Evolutionary conservation across 2,329 filamentous ascomycete species (phyloP).

Genomic region (Sclerotinia trifoliorum): DNA sequence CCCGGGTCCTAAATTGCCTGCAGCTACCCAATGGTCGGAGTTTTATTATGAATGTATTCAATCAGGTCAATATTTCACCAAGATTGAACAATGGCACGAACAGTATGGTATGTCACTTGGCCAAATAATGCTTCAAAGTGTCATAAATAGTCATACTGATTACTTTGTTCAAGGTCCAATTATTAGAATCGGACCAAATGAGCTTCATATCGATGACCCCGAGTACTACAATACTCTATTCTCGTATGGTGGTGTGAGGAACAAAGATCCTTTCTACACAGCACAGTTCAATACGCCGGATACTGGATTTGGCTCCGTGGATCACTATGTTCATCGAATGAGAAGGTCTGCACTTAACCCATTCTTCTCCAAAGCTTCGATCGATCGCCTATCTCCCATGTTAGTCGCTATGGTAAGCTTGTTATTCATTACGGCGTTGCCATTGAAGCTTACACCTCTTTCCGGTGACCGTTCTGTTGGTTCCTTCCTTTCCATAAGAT

Average conservation of each 20-base stretch:
- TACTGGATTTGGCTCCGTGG: slow-evolving; percentile 29
- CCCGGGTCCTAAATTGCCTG: slow-evolving; percentile 21
- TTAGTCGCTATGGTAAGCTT: slow-evolving; percentile 25
- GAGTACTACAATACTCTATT: slow-evolving; percentile 33
- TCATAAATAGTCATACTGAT: background rate
- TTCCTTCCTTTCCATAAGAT: no score
- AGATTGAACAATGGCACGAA: slow-evolving; percentile 15
- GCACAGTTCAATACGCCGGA: slow-evolving; percentile 20
- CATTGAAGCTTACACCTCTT: background rate
- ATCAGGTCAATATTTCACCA: slow-evolving; percentile 11
- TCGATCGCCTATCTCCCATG: slow-evolving; percentile 30
- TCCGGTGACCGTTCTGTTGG: background rate
- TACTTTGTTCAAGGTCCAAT: slow-evolving; percentile 24
- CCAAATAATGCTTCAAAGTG: background rate
- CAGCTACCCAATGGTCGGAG: slow-evolving; percentile 12
- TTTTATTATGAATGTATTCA: slow-evolving; percentile 14
- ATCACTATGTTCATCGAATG: slow-evolving; percentile 31
- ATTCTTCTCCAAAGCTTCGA: slow-evolving; percentile 32
- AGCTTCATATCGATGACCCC: slow-evolving; percentile 26
- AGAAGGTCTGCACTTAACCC: slow-evolving; percentile 32
- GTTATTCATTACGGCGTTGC: background rate
- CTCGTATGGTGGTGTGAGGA: slow-evolving; percentile 21
- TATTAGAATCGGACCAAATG: slow-evolving; percentile 29
- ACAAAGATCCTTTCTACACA: slow-evolving; percentile 27
- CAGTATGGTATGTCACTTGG: slow-evolving; percentile 1